Evolutionary conservation across 495 filamentous ascomycete species (phyloP).

Genomic region (Pyrenopolyporus hunteri): DNA sequence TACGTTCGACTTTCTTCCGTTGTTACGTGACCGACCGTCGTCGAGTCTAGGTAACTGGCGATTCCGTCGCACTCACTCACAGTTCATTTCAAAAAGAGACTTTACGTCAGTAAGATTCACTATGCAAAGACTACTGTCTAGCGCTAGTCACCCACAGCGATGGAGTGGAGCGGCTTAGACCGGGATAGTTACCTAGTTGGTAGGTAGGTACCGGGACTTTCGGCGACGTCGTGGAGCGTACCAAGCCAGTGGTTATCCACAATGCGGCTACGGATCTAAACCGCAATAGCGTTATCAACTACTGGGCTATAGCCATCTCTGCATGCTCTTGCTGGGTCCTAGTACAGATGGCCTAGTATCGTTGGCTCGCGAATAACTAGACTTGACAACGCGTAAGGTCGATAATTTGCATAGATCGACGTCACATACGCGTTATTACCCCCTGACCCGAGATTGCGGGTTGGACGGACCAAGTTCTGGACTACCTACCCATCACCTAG

Average conservation of each 20-base stretch:
- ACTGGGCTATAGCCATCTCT: neutral
- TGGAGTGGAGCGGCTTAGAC: constrained; percentile 9
- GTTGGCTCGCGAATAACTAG: constrained; percentile 13
- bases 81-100: neutral
- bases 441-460: constrained; percentile 31
- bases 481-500: neutral
- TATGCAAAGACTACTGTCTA: constrained; percentile 5
- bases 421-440: constrained; percentile 11
- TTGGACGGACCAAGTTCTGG: constrained; percentile 27
- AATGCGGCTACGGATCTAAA: constrained; percentile 28
- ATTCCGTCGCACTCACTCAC: constrained; percentile 9
- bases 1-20: neutral
- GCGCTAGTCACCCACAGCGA: constrained; percentile 7
- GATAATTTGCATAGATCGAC: constrained; percentile 28
- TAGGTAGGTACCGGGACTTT: constrained; percentile 11
- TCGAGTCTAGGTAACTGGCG: neutral
- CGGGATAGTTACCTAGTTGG: neutral
- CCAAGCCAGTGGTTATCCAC: constrained; percentile 4
- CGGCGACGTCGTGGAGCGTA: constrained; percentile 11
- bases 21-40: constrained; percentile 12
- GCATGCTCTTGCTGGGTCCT: neutral
- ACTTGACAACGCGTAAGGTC: constrained; percentile 12
- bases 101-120: constrained; percentile 18
- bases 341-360: neutral
- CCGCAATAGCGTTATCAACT: constrained; percentile 12